Evolutionary conservation across 2,329 filamentous ascomycete species (phyloP), one percentile per base, ranked within the genome.

Genomic region (Trichocomaceae sp.): DNA sequence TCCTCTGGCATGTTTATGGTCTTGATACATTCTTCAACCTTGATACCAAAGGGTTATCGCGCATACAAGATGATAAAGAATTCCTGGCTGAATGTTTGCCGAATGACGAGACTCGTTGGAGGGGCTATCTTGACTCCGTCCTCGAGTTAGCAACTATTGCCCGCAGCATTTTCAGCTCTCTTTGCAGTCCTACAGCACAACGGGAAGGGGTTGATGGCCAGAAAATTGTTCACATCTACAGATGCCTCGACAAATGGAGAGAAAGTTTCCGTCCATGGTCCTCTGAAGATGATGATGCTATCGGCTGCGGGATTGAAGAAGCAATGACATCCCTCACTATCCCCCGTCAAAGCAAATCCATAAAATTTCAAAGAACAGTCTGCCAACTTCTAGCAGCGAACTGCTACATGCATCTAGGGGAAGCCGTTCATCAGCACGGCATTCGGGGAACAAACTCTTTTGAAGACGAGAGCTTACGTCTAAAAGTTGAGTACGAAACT

Each of bases 71-170:
- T 46, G 42, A 46, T 4, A 46, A 22, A 13, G 42, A 23, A 23
- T 22, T 23, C 9, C 19, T 46, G 19, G 22, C 42, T 19, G 42
- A 46, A 22, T 23, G 42, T 10, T 26, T 10, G 2, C 23, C 42
- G 19, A 22, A 26, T 10, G 42, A 46, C n/a, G 42, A 46, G 41
- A 45, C 20, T 22, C 6, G 42, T 2, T 9, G 22, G 19, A 66
- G 54, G 63, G 62, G 23, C 7, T 46, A 46, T 46, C 42, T 46
- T 26, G 42, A 46, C 15, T 22, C 42, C 19, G 10, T 46, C 9
- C 19, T 46, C n/a, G 9, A 22, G 19, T 26, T 46, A 22, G 42
- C 42, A 2, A 46, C 22, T 2, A 46, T 46, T 46, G 42, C 42
- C 7, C 42, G 42, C 13, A 22, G 17, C 6, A 46, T 46, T 23